Conservation (phyloP, 345 rosid genomes). For the Garcia nutans region DNA sequence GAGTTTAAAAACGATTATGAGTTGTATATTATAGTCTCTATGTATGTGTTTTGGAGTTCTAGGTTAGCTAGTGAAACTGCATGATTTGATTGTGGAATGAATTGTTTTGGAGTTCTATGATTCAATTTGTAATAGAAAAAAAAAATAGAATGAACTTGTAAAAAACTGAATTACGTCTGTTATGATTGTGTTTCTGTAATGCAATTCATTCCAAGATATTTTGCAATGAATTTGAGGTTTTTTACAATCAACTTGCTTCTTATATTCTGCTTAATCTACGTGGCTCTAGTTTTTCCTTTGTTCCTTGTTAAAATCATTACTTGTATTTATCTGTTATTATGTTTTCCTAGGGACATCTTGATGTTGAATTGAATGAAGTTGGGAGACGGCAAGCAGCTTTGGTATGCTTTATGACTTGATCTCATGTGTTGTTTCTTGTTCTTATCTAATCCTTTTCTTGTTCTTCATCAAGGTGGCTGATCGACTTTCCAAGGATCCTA, state of each 20-base stretch:
- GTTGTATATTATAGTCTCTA: neutral
- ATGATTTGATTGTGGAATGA: neutral
- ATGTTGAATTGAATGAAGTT: constrained; percentile 72
- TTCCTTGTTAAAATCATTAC: neutral
- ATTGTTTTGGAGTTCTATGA: neutral
- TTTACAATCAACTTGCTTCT: too few species aligned
- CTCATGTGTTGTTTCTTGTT: neutral
- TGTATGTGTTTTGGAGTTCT: neutral
- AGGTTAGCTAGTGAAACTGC: neutral
- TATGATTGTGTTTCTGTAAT: too few species aligned
- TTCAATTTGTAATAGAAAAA: too few species aligned
- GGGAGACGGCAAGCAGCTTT: constrained; percentile 72
- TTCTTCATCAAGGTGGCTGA: constrained; percentile 53
- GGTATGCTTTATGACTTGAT: constrained; percentile 34
- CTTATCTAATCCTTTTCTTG: neutral
- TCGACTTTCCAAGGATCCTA: constrained; percentile 56
- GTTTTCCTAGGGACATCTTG: constrained; percentile 63
- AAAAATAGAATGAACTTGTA: neutral
- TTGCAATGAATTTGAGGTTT: too few species aligned
- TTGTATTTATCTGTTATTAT: neutral
- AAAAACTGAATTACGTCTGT: too few species aligned
- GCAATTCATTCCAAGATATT: too few species aligned
- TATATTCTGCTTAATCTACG: neutral
- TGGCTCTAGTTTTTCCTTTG: neutral
- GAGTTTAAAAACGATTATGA: neutral